phyloP scores from a whole-genome alignment of 2,329 filamentous ascomycete species.

The Stagonosporopsis rhizophila region DNA sequence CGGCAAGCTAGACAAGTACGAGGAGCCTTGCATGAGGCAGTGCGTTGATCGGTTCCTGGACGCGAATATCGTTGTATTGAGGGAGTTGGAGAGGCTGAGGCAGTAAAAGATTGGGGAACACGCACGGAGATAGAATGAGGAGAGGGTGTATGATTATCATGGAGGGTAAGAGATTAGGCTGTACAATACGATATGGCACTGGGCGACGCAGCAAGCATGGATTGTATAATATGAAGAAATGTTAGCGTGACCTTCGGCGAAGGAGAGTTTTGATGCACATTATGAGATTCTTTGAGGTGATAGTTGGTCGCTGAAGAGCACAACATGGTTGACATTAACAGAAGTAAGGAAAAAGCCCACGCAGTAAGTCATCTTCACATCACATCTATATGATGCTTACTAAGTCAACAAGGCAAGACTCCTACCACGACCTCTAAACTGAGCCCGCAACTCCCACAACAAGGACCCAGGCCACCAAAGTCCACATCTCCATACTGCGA shows the following conservation, averaged over 20 bases:
- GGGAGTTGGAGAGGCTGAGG: slow-evolving; percentile 74
- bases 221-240: not conserved
- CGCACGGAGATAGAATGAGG: not conserved
- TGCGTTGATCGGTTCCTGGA: slow-evolving; percentile 96
- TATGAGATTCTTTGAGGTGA: not conserved
- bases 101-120: slow-evolving; percentile 13
- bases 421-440: not conserved
- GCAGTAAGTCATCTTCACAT: not conserved
- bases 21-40: slow-evolving; percentile 86
- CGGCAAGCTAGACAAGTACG: slow-evolving; percentile 74
- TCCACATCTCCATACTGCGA: not conserved
- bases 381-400: not conserved
- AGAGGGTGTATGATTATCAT: not conserved
- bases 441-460: not conserved
- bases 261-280: not conserved
- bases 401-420: not conserved
- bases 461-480: not conserved
- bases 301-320: not conserved
- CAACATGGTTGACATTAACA: not conserved
- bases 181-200: slow-evolving; percentile 3
- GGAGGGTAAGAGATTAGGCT: not conserved
- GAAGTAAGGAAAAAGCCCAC: not conserved
- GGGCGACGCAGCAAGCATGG: not conserved
- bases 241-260: not conserved
- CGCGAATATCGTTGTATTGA: slow-evolving; percentile 82